phyloP scores from a whole-genome alignment of 2,329 filamentous ascomycete genomes.

The Fusarium siculi region DNA sequence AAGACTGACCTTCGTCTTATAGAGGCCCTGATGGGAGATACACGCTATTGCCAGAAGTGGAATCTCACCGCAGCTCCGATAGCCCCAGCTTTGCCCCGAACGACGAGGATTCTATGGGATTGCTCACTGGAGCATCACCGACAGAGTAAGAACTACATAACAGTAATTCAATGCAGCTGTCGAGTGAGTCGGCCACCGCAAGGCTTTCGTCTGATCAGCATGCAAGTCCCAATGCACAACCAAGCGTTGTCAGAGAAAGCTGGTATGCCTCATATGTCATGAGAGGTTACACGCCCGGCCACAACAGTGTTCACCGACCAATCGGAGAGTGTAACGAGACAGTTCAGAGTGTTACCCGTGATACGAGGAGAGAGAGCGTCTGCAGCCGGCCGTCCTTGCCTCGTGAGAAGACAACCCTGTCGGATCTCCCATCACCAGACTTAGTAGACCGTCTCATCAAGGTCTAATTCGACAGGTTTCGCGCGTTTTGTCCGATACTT shows the following conservation, averaged over 20 bases:
- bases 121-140: accelerated
- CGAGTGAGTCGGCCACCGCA: accelerated
- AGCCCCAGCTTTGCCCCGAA: accelerated
- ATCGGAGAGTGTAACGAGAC: not conserved
- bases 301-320: not conserved
- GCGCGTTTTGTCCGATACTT: not conserved
- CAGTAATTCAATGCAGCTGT: not conserved
- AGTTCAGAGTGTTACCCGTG: not conserved
- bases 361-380: accelerated
- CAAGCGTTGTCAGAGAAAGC: not conserved
- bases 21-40: not conserved
- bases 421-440: not conserved
- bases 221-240: not conserved
- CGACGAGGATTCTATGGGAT: not conserved
- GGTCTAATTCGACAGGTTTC: constrained; percentile 10
- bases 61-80: accelerated
- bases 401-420: not conserved
- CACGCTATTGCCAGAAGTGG: not conserved
- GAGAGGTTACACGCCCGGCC: constrained; percentile 4
- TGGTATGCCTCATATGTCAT: constrained; percentile 7
- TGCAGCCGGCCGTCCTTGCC: accelerated
- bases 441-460: not conserved
- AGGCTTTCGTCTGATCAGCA: not conserved
- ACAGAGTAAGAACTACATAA: no score
- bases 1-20: accelerated